Evolutionary conservation across 257 asterid species (phyloP).

Genomic region (Marsdenia floribunda): DNA sequence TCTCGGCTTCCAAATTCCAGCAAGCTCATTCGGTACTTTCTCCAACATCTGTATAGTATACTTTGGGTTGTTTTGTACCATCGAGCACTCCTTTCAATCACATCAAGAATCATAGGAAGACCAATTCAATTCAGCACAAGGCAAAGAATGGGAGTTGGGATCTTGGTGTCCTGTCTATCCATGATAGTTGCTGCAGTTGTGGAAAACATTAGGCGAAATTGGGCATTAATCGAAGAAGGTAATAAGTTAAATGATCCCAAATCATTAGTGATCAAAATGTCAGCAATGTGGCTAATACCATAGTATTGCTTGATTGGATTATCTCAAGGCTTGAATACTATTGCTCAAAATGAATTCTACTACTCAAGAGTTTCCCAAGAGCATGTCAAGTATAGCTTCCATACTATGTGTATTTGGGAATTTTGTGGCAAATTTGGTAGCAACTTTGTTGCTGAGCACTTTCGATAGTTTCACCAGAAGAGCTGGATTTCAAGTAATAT

Average conservation of each 20-base stretch:
- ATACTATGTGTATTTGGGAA: conserved; percentile 36
- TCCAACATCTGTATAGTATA: too few relatives aligned
- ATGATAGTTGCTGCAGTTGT: conserved; percentile 33
- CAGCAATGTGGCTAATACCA: conserved; percentile 73
- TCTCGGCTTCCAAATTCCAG: too few relatives aligned
- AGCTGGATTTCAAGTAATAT: too few relatives aligned
- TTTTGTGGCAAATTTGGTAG: conserved; percentile 39
- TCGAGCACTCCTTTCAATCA: too few relatives aligned
- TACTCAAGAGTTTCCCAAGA: conserved; percentile 57
- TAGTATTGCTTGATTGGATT: conserved; percentile 50
- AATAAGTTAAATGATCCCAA: conserved; percentile 16
- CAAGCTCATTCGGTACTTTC: too few relatives aligned
- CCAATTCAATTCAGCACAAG: conserved; percentile 27
- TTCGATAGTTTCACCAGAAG: too few relatives aligned
- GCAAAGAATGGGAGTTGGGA: conserved; percentile 65
- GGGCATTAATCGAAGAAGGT: too few relatives aligned
- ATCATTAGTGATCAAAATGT: conserved; percentile 28
- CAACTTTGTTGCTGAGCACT: conserved; percentile 12
- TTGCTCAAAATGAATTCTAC: conserved; percentile 63
- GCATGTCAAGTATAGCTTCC: conserved; percentile 69
- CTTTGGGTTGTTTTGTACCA: too few relatives aligned
- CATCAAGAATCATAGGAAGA: too few relatives aligned
- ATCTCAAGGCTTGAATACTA: conserved; percentile 48
- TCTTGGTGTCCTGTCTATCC: conserved; percentile 49
- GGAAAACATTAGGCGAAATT: conserved; percentile 26